Evolutionary conservation across 2,329 filamentous ascomycete species (phyloP).

Genomic region (Exophiala spinifera): DNA sequence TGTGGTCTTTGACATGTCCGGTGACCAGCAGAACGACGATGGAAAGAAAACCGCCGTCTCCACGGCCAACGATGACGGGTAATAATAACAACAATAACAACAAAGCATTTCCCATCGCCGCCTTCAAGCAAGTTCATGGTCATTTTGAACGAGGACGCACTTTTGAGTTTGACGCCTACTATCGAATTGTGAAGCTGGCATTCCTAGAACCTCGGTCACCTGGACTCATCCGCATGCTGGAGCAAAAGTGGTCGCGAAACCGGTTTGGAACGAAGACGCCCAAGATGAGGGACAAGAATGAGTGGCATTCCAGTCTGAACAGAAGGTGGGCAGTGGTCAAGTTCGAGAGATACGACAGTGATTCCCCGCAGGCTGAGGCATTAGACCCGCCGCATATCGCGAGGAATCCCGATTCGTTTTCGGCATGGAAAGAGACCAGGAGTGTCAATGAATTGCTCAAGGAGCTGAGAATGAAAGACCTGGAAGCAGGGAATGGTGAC

Average conservation of each 20-base stretch:
- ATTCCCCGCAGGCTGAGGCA: background rate
- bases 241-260: slow-evolving; percentile 20
- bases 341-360: slow-evolving; percentile 15
- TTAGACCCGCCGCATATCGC: background rate
- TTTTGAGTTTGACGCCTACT: slow-evolving; percentile 21
- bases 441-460: background rate
- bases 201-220: slow-evolving; percentile 20
- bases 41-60: background rate
- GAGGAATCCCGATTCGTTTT: background rate
- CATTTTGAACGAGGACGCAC: background rate
- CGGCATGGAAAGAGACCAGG: background rate
- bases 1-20: background rate
- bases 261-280: slow-evolving; percentile 3
- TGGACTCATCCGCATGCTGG: slow-evolving; percentile 21
- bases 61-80: no score
- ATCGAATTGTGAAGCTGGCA: slow-evolving; percentile 7
- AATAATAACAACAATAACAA: background rate
- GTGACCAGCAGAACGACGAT: background rate
- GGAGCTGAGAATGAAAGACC: background rate
- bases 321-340: slow-evolving; percentile 25
- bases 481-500: background rate
- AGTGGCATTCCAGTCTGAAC: slow-evolving; percentile 18
- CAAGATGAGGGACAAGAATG: slow-evolving; percentile 6
- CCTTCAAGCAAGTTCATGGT: slow-evolving; percentile 11
- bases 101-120: slow-evolving; percentile 1